phyloP scores from a whole-genome alignment of 1,139 yeast species.

The Geotrichum bryndzae region DNA sequence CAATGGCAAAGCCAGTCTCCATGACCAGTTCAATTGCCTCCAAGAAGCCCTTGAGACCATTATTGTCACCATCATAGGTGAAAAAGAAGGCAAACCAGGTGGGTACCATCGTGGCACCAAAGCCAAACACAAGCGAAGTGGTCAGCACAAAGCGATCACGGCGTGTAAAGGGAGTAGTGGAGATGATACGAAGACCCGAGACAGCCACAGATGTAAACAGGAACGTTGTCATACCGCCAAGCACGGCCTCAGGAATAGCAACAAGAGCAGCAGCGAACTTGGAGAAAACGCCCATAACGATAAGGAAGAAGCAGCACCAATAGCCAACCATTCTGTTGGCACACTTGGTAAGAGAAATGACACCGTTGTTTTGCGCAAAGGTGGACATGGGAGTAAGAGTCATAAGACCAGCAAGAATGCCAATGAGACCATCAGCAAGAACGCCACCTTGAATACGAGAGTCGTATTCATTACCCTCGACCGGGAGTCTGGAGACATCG shows the following conservation, averaged over 20 bases:
- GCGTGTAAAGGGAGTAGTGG: conserved; percentile 64
- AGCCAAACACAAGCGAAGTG: conserved; percentile 70
- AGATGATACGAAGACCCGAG: conserved; percentile 76
- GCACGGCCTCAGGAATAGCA: conserved; percentile 74
- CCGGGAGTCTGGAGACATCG: conserved; percentile 78
- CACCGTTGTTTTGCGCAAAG: conserved; percentile 92
- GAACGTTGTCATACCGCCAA: conserved; percentile 91
- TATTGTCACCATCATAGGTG: conserved; percentile 66
- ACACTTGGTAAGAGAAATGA: conserved; percentile 81
- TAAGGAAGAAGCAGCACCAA: conserved; percentile 78
- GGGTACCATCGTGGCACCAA: conserved; percentile 68
- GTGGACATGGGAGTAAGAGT: conserved; percentile 78
- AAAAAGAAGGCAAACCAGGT: conserved; percentile 70
- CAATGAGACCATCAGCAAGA: conserved; percentile 69
- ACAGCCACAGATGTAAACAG: conserved; percentile 83
- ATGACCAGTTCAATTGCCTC: conserved; percentile 75
- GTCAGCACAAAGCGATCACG: conserved; percentile 73
- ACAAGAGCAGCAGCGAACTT: conserved; percentile 86
- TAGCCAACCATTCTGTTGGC: conserved; percentile 81
- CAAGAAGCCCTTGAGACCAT: conserved; percentile 58
- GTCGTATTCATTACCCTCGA: conserved; percentile 66
- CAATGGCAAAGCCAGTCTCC: conserved; percentile 81
- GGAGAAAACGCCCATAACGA: conserved; percentile 79
- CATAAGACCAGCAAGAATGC: conserved; percentile 60
- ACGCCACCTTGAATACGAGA: conserved; percentile 89